Percentiles rank a stretch among this genome's conserved stretches.
Evolutionary conservation across 2,329 filamentous ascomycete species (phyloP).

Genomic region (Aureobasidium sp.): DNA sequence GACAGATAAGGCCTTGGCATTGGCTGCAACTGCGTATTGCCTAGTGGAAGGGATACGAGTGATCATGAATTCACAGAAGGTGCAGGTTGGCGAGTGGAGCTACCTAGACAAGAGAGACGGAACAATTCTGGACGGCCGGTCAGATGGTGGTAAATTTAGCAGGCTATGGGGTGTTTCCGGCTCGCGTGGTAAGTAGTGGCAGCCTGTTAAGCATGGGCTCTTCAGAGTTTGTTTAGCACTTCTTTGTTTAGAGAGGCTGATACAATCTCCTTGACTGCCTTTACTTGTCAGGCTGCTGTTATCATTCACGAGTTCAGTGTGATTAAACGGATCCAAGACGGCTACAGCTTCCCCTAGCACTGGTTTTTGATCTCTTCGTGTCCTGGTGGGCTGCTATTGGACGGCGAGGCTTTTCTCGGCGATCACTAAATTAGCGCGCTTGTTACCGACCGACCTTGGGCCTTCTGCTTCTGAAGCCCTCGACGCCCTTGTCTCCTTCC

Average conservation of each 20-base stretch:
- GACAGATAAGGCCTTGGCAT: background rate
- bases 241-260: background rate
- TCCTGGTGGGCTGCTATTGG: background rate
- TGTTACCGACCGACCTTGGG: background rate
- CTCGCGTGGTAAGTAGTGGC: background rate
- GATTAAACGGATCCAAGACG: background rate
- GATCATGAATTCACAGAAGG: background rate
- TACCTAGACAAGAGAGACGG: background rate
- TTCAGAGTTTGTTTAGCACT: slow-evolving; percentile 2
- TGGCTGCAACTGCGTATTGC: background rate
- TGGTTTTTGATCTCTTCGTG: background rate
- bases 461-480: background rate
- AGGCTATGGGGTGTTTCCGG: background rate
- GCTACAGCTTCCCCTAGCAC: background rate
- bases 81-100: background rate
- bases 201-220: background rate
- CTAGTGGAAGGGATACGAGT: background rate
- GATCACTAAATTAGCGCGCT: background rate
- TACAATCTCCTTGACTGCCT: background rate
- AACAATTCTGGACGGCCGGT: background rate
- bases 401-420: background rate
- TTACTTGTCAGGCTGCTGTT: background rate
- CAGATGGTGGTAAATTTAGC: background rate
- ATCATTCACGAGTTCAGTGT: background rate
- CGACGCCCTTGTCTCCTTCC: background rate